Conservation (phyloP, 768 basidiomycete species). For the Mycena kentingensis region DNA sequence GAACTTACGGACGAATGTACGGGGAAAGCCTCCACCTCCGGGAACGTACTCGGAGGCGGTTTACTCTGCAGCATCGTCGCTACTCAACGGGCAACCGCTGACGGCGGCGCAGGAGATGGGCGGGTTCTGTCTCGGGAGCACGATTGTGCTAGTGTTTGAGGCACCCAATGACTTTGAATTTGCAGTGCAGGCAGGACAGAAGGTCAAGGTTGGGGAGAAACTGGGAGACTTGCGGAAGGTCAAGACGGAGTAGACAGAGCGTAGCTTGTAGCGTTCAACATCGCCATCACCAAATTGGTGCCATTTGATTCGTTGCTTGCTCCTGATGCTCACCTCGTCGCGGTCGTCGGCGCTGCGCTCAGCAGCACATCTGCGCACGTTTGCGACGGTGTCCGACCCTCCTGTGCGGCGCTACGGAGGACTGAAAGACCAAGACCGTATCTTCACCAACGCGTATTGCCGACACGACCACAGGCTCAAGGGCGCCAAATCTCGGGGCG, state of each 20-base stretch:
- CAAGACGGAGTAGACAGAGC: conserved; percentile 37
- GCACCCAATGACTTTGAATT: conserved; percentile 87
- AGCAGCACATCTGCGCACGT: conserved; percentile 32
- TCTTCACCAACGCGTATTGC: conserved; percentile 90
- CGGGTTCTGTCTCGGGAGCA: conserved; percentile 93
- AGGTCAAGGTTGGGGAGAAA: conserved; percentile 83
- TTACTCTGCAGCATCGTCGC: conserved; percentile 79
- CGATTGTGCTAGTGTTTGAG: conserved; percentile 96
- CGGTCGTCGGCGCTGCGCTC: background rate
- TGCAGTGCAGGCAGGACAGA: conserved; percentile 71
- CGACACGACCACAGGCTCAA: conserved; percentile 91
- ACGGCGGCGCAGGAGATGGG: conserved; percentile 93
- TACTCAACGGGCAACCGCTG: conserved; percentile 88
- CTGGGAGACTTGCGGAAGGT: conserved; percentile 61
- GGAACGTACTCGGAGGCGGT: conserved; percentile 93
- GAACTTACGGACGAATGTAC: conserved; percentile 88
- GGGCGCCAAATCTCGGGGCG: conserved; percentile 90
- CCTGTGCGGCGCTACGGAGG: conserved; percentile 92
- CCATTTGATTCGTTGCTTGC: too few relatives aligned
- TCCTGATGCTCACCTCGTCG: background rate
- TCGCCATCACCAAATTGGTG: too few relatives aligned
- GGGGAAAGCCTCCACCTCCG: conserved; percentile 67
- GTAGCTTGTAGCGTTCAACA: too few relatives aligned
- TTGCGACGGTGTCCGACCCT: conserved; percentile 81
- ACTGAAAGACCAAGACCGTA: conserved; percentile 90